Base-by-base conservation (phyloP, 495 filamentous ascomycete species). In the Choiromyces venosus region DNA sequence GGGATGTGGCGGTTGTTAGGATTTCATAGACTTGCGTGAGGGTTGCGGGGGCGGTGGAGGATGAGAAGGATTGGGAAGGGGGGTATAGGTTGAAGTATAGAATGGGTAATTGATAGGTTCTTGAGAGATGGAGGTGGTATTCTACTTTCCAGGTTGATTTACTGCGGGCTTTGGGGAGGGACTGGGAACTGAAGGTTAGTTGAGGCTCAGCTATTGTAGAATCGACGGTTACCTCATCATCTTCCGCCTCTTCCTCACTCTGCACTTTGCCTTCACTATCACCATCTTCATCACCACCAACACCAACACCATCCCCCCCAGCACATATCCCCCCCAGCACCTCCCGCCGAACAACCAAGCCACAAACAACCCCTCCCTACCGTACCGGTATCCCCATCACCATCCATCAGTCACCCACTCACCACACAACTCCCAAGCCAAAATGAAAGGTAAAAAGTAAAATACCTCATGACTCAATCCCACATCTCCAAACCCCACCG, bases 41-140 rank as follows among this genome's bases (percentile, higher is more conserved):
- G 2, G 64, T 65, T 7, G 77, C 65, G 0, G 68, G 38, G 6
- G 35, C n/a, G 6, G 44, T 42, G 0, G 75, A 75, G 38, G 64
- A n/a, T n/a, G n/a, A n/a, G n/a, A n/a, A n/a, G n/a, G n/a, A n/a
- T n/a, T n/a, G n/a, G n/a, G n/a, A 40, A n/a, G 38, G 40, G 10
- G 56, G 14, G 18, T 29, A 37, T 7, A 76, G 39, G 37, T 77
- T 77, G 42, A 79, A 79, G 56, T 79, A 79, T 2, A 79, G 68
- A 1, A 75, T 65, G 7, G 77, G 77, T n/a, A 72, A 37, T 35
- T 69, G 44, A 35, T 79, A 79, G 40, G 65, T 35, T 37, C 56
- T 66, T 1, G 77, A 79, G 37, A 79, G 69, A 14, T 72, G 25
- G n/a, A 79, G 75, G 6, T 79, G 71, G 69, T 79, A 79, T 44